phyloP scores from a whole-genome alignment of 106 monocot species.

The Apostasia shenzhenica region DNA sequence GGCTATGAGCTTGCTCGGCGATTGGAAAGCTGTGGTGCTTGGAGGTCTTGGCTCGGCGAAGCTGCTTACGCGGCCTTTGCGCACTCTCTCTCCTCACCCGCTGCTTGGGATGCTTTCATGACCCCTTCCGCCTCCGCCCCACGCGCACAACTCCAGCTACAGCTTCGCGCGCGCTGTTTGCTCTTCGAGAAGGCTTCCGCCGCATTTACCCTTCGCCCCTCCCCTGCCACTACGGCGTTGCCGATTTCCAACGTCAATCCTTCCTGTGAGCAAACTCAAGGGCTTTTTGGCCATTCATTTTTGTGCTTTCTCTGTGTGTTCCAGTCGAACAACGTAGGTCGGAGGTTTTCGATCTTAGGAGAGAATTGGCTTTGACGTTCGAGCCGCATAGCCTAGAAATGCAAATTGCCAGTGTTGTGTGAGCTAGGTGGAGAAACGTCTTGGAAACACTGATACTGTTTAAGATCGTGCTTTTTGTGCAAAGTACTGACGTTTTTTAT shows the following conservation, averaged over 20 bases:
- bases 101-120: conserved; percentile 89
- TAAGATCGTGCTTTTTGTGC: background rate
- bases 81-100: conserved; percentile 51
- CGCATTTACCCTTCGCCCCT: conserved; percentile 32
- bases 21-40: conserved; percentile 71
- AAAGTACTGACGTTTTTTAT: no score
- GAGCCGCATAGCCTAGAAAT: background rate
- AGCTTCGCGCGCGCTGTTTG: conserved; percentile 77
- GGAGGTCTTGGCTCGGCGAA: conserved; percentile 89
- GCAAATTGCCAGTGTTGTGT: background rate
- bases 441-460: background rate
- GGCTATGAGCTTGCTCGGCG: conserved; percentile 81
- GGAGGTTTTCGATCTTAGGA: no score
- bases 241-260: conserved; percentile 39
- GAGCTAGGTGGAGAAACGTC: background rate
- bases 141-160: conserved; percentile 45
- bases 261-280: conserved; percentile 26
- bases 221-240: background rate
- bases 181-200: conserved; percentile 83
- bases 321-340: no score
- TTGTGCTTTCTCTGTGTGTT: conserved; percentile 1
- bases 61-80: conserved; percentile 54
- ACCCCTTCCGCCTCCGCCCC: conserved; percentile 15
- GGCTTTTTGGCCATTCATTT: background rate
- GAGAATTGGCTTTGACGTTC: background rate